Base-by-base conservation (phyloP, 2,329 filamentous ascomycete species). In the Penicillium sp. region DNA sequence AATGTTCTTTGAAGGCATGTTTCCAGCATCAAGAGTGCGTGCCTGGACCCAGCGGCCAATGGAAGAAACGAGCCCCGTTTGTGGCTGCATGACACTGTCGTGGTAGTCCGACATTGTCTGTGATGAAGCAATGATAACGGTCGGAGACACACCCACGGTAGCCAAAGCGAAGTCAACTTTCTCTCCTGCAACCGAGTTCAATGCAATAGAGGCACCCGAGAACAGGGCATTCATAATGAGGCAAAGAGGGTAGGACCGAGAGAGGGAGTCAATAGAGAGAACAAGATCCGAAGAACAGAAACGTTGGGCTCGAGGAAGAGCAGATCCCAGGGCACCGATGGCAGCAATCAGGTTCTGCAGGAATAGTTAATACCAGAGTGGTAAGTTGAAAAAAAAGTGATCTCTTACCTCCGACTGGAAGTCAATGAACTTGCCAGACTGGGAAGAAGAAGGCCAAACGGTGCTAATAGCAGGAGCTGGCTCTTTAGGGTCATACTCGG, bases 111-210 rank as follows among this genome's bases (percentile, higher is more conserved):
- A 79, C 44, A 96, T 83, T 1, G 90, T 89, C 55, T 87, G 83
- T 0, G 93, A 87, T 3, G 90, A 90, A 8, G 90, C 86, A 43
- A 96, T 86, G 53, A 97, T 80, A 57, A 97, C 83, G 4, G 93
- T 97, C 1, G 93, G 93, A 1, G 89, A 84, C 39, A 96, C 80
- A 47, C 87, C 87, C 57, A 87, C 84, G 22, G 89, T 89, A 22
- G 91, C 91, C 22, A 92, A 76, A 19, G 81, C 79, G 37, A 98
- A 82, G 69, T 95, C 87, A 13, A 89, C 81, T 11, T 85, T 85
- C 35, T 85, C 82, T 7, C 89, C 89, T 16, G 92, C 90, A 26
- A 96, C 92, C 0, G 92, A 95, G 76, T 91, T 98, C 68, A 99
- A 83, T 26, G 92, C 91, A 21, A 99, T 78, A 0, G 91, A 95